phyloP scores from a whole-genome alignment of 768 basidiomycete genomes.

The Naganishia vaughanmartiniae region DNA sequence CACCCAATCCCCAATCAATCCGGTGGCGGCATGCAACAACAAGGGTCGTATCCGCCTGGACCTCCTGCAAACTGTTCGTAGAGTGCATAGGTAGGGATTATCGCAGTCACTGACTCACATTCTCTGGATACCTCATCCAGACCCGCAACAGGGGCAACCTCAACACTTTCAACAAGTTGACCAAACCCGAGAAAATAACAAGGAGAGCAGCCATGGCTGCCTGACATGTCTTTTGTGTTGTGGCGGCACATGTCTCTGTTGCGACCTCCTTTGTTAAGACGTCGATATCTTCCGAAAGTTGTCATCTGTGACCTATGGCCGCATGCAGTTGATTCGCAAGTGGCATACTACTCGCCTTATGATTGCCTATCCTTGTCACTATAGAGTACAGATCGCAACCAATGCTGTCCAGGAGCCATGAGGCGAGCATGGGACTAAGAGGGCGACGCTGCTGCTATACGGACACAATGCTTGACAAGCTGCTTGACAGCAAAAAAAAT shows the following conservation, averaged over 20 bases:
- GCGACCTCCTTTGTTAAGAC: neutral
- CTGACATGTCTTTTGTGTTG: neutral
- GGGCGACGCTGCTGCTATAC: too few species aligned
- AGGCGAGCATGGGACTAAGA: too few species aligned
- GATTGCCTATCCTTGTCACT: too few species aligned
- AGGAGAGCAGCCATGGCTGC: neutral
- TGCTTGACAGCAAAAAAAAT: too few species aligned
- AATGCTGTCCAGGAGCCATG: too few species aligned
- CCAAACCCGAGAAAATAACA: neutral
- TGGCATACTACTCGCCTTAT: too few species aligned
- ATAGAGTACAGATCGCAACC: too few species aligned
- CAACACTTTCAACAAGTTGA: neutral
- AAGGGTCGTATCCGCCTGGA: neutral
- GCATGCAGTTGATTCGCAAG: too few species aligned
- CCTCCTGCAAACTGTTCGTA: neutral
- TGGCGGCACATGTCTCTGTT: neutral
- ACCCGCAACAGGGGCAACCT: too few species aligned
- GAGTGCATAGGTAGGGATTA: neutral
- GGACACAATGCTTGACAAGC: too few species aligned
- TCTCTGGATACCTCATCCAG: too few species aligned
- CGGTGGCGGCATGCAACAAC: neutral
- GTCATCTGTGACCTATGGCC: too few species aligned
- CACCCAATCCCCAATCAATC: neutral
- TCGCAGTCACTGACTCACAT: neutral
- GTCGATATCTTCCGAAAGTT: neutral